phyloP scores from a whole-genome alignment of 768 basidiomycete species.

The Kwoniella botswanensis region DNA sequence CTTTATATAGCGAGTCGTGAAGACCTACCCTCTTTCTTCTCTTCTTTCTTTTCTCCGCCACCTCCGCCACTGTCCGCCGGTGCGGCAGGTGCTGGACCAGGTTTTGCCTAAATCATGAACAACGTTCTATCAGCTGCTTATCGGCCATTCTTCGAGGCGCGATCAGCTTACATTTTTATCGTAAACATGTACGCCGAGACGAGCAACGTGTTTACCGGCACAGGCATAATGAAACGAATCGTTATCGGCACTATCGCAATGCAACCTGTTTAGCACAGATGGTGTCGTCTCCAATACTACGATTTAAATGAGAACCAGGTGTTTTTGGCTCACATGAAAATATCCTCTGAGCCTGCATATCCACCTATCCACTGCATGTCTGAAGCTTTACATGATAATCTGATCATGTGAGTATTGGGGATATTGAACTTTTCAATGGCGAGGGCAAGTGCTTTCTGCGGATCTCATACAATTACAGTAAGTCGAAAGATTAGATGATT shows the following conservation, averaged over 20 bases:
- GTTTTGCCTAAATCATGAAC: conserved; percentile 17
- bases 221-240: conserved; percentile 57
- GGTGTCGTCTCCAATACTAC: no score
- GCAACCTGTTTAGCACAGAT: no score
- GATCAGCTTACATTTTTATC: conserved; percentile 49
- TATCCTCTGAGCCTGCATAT: conserved; percentile 35
- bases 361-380: conserved; percentile 53
- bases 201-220: conserved; percentile 53
- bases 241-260: conserved; percentile 48
- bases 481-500: neutral
- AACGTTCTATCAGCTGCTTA: neutral
- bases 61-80: conserved; percentile 20
- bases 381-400: conserved; percentile 45
- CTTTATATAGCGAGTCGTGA: no score
- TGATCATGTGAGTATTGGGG: conserved; percentile 42
- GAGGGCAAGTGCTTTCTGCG: conserved; percentile 48
- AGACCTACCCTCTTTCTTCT: conserved; percentile 20
- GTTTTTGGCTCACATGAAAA: conserved; percentile 52
- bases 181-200: conserved; percentile 49
- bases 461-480: neutral
- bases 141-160: neutral
- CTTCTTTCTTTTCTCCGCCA: conserved; percentile 23
- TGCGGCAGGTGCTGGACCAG: conserved; percentile 13
- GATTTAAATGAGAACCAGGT: no score
- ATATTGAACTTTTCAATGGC: conserved; percentile 53